phyloP scores from a whole-genome alignment of 768 basidiomycete species.

The Naganishia friedmannii region DNA sequence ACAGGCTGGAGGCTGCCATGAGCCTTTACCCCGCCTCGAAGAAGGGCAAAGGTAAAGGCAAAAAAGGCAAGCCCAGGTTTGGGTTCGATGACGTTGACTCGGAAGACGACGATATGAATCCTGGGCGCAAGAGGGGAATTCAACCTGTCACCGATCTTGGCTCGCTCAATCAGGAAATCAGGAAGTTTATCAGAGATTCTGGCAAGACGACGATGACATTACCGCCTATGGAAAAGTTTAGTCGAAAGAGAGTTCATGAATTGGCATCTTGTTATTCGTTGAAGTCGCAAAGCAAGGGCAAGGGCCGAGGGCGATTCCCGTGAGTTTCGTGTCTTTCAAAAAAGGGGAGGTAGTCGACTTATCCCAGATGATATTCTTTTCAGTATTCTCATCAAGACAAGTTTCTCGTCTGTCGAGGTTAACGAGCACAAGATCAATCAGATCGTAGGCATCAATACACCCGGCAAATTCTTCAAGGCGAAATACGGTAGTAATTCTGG shows the following conservation, averaged over 20 bases:
- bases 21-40: constrained; percentile 60
- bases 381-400: constrained; percentile 66
- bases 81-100: constrained; percentile 58
- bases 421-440: constrained; percentile 64
- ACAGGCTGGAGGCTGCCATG: constrained; percentile 60
- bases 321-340: constrained; percentile 35
- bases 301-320: constrained; percentile 69
- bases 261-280: constrained; percentile 74
- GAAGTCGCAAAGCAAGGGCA: constrained; percentile 70
- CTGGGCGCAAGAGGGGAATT: constrained; percentile 28
- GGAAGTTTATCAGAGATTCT: constrained; percentile 64
- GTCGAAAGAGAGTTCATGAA: constrained; percentile 72
- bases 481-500: constrained; percentile 49
- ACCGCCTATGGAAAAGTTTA: constrained; percentile 73
- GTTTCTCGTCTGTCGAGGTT: constrained; percentile 57
- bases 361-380: neutral
- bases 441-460: constrained; percentile 45
- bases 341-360: neutral
- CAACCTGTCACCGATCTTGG: constrained; percentile 31
- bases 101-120: constrained; percentile 36
- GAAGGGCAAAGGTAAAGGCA: constrained; percentile 56
- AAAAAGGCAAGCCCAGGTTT: constrained; percentile 62
- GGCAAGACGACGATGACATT: constrained; percentile 62
- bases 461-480: constrained; percentile 50
- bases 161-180: constrained; percentile 57